Conservation (phyloP, 306 rosid genomes). For the Rubus parviflorus region DNA sequence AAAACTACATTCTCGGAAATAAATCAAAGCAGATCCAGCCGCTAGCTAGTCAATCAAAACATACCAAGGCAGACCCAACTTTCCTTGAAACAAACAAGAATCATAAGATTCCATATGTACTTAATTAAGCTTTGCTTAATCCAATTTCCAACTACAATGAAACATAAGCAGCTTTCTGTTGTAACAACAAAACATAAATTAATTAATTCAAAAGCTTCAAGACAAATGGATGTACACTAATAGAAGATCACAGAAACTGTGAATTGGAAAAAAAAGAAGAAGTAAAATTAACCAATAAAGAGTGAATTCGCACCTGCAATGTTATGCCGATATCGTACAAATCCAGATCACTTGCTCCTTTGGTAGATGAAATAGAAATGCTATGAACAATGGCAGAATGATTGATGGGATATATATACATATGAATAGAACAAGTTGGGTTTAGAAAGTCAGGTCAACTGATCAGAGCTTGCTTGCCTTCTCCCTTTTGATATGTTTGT, state of each 20-base stretch:
- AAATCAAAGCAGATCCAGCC: too few species aligned
- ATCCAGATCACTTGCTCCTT: neutral
- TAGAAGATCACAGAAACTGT: neutral
- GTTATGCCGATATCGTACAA: neutral
- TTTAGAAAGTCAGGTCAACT: neutral
- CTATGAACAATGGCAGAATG: neutral
- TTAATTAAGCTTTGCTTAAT: too few species aligned
- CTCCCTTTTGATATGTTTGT: neutral
- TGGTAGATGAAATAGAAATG: neutral
- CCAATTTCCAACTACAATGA: neutral
- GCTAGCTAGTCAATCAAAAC: neutral
- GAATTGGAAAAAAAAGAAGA: neutral
- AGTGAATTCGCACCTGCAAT: neutral
- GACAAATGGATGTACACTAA: neutral
- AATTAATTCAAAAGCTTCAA: neutral
- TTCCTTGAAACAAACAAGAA: neutral
- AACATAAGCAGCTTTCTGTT: neutral
- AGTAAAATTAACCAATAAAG: neutral
- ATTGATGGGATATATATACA: neutral
- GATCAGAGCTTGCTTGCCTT: neutral
- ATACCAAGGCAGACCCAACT: neutral
- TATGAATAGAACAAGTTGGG: neutral
- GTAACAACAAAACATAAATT: neutral
- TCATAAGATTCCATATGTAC: neutral
- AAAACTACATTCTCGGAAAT: neutral